phyloP scores from a whole-genome alignment of 192 early-diverging fungal genomes.

The Gamsiella multidivaricata region DNA sequence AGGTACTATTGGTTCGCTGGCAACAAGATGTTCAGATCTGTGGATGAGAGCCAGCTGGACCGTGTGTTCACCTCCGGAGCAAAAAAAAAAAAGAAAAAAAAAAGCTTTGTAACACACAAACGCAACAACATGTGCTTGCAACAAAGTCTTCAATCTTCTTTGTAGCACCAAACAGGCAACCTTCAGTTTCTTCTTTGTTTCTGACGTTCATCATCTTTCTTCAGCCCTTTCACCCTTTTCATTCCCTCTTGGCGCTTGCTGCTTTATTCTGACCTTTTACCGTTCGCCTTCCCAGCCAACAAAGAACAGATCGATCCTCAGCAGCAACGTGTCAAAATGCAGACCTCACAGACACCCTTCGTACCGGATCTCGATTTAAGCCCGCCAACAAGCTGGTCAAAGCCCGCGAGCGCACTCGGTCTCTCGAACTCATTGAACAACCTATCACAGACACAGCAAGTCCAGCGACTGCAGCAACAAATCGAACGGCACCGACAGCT shows the following conservation, averaged over 20 bases:
- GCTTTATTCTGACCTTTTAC: too few relatives aligned
- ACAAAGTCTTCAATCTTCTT: too few relatives aligned
- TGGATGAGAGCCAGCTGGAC: not conserved
- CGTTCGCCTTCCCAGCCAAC: too few relatives aligned
- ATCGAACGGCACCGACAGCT: conserved; percentile 41
- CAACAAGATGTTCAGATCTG: too few relatives aligned
- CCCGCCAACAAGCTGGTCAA: conserved; percentile 38
- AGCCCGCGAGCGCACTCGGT: conserved; percentile 41
- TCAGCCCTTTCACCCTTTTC: not conserved
- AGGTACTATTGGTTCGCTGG: too few relatives aligned
- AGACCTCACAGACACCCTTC: conserved; percentile 14
- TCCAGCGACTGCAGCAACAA: conserved; percentile 37
- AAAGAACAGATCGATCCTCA: not conserved
- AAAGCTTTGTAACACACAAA: not conserved
- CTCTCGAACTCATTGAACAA: conserved; percentile 38
- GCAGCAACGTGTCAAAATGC: too few relatives aligned
- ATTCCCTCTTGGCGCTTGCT: not conserved
- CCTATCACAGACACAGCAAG: conserved; percentile 37
- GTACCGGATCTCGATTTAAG: conserved; percentile 38
- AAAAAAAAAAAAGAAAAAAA: not conserved
- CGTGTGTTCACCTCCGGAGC: too few relatives aligned
- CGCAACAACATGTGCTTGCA: too few relatives aligned
- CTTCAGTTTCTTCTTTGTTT: not conserved
- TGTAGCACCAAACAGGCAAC: too few relatives aligned
- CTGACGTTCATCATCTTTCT: not conserved